Evolutionary conservation across 192 early-diverging fungal genomes (phyloP), one percentile per base, ranked within the genome.

Genomic region (Backusella parvicylindrica): DNA sequence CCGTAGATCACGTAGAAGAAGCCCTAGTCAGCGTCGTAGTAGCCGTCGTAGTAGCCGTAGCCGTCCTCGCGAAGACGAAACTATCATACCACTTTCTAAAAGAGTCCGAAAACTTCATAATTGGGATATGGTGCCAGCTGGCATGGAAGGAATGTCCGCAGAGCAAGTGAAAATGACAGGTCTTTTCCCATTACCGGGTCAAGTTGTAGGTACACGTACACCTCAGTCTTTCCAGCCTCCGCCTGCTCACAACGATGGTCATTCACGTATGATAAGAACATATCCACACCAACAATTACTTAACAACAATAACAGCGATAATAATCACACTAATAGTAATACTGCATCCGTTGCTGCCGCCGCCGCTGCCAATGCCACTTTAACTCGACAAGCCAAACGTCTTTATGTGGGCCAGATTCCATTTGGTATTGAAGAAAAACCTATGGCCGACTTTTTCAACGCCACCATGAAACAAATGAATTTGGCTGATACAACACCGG

Each of bases 341-440:
- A 1, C 3, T 28, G 79, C 82, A 70, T 77, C 84, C 49, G 81
- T 83, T 7, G 77, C 84, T 13, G 85, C 84, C 16, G 78, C 85
- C 1, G 86, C 83, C 23, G 87, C 88, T 15, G 76, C 81, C 2
- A 88, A 85, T 49, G 84, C 88, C 16, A 88, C 84, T 33, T 33
- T 92, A 16, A 87, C 88, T 35, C 79, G 95, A 60, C 96, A 98
- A 85, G 90, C 94, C 26, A 86, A 93, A 69, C 89, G 96, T 31
- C 78, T 99, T 23, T 99, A 99, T 75, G 92, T 96, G 40, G 98
- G 97, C 47, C 95, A 96, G 72, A 94, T 98, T 43, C 96, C 95
- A 15, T 83, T 81, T 72, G 91, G 86, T 18, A 86, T 92, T 64
- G 85, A 88, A 47, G 95, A 98, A 87, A 85, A 90, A 21, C 88